Evolutionary conservation across 768 basidiomycete genomes (phyloP).

Genomic region (Wakefieldia striispora): DNA sequence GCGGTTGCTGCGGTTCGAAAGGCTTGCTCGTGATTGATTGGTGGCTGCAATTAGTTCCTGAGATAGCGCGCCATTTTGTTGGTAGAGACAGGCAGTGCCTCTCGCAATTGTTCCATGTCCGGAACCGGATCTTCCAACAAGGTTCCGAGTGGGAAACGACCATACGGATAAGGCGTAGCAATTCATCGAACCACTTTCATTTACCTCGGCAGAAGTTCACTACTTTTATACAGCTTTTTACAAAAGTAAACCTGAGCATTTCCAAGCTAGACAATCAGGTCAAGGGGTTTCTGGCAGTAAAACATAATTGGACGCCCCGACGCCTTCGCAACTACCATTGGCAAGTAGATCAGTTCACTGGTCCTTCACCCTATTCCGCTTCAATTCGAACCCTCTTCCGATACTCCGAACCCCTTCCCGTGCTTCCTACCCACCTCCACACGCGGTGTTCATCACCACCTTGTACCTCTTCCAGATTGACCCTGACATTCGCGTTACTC

Average conservation of each 20-base stretch:
- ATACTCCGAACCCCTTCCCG: slow-evolving; percentile 31
- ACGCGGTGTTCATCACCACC: slow-evolving; percentile 88
- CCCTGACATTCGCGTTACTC: slow-evolving; percentile 86
- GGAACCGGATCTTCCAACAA: slow-evolving; percentile 34
- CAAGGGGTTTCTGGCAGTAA: slow-evolving; percentile 23
- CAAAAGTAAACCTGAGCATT: slow-evolving; percentile 14
- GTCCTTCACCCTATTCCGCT: slow-evolving; percentile 27
- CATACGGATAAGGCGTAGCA: slow-evolving; percentile 14
- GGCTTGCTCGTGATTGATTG: slow-evolving; percentile 24
- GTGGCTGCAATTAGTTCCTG: slow-evolving; percentile 31
- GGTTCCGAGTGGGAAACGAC: slow-evolving; percentile 25
- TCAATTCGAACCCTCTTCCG: slow-evolving; percentile 34
- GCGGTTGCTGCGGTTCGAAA: slow-evolving; percentile 23
- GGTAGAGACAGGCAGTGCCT: slow-evolving; percentile 29
- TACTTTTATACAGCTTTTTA: slow-evolving; percentile 9
- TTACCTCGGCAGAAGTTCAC: slow-evolving; percentile 24
- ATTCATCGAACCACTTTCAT: slow-evolving; percentile 29
- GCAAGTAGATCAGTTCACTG: slow-evolving; percentile 20
- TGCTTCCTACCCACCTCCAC: slow-evolving; percentile 86
- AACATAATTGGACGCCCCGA: slow-evolving; percentile 10
- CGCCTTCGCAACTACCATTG: slow-evolving; percentile 5
- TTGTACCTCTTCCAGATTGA: slow-evolving; percentile 76
- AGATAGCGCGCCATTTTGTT: slow-evolving; percentile 17
- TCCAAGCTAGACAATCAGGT: slow-evolving; percentile 19
- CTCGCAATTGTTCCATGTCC: slow-evolving; percentile 27